phyloP scores from a whole-genome alignment of 2,329 filamentous ascomycete genomes.

The Ceratocystiopsis brevicomis region DNA sequence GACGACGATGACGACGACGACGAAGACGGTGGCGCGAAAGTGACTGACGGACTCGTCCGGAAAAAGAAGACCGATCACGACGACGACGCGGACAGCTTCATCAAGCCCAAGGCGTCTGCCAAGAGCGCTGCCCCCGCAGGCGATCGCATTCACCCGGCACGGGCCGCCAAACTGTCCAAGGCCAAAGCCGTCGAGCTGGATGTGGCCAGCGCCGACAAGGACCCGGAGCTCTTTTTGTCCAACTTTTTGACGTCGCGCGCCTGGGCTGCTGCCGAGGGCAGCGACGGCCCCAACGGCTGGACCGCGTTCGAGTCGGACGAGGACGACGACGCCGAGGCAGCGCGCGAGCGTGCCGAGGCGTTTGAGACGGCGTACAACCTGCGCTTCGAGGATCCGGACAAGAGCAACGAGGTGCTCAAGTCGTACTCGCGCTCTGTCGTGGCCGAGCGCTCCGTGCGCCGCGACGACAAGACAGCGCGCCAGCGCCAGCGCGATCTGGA shows the following conservation, averaged over 20 bases:
- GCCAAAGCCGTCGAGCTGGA: conserved; percentile 34
- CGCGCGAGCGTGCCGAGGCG: conserved; percentile 57
- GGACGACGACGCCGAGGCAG: conserved; percentile 65
- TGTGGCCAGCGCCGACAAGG: conserved; percentile 59
- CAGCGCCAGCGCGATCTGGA: conserved; percentile 66
- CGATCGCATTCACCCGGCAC: conserved; percentile 37
- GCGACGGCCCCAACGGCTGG: conserved; percentile 35
- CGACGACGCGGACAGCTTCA: conserved; percentile 51
- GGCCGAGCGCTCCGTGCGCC: conserved; percentile 63
- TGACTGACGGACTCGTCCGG: conserved; percentile 41
- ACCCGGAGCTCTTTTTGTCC: conserved; percentile 77
- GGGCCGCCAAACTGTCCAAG: conserved; percentile 21
- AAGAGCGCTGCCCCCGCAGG: conserved; percentile 20
- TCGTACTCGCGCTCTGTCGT: conserved; percentile 80
- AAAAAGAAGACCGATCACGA: conserved; percentile 39
- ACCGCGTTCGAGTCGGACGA: conserved; percentile 73
- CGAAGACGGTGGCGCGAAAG: conserved; percentile 17
- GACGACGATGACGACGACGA: conserved; percentile 36
- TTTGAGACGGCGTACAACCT: conserved; percentile 92
- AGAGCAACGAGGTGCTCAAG: conserved; percentile 70
- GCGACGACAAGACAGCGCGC: conserved; percentile 60
- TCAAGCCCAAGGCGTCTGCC: conserved; percentile 47
- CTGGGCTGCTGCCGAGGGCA: conserved; percentile 49
- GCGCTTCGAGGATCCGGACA: conserved; percentile 80
- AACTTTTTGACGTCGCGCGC: conserved; percentile 88